Conservation (phyloP, 768 basidiomycete species). For the Cantharellus cinnabarinus region DNA sequence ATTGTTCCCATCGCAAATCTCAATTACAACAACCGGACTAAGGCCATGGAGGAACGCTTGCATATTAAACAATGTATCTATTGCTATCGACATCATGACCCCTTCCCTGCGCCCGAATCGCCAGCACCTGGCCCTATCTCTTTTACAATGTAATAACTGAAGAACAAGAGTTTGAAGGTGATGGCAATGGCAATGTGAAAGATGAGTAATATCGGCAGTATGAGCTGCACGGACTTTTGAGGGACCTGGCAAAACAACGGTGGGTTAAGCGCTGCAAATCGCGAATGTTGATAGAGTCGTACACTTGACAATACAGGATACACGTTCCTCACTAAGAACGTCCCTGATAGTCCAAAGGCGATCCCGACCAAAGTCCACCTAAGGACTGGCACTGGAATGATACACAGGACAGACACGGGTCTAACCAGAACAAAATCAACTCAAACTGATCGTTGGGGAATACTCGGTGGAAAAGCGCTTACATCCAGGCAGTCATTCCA, state of each 20-base stretch:
- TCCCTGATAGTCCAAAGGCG: conserved; percentile 65
- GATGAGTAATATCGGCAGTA: conserved; percentile 53
- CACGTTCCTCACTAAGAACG: conserved; percentile 65
- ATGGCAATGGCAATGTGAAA: conserved; percentile 69
- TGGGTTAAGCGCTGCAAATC: neutral
- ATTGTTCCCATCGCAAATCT: too few species aligned
- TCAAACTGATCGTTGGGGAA: neutral
- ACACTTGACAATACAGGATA: conserved; percentile 81
- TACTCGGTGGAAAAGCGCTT: neutral
- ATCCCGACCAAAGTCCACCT: conserved; percentile 62
- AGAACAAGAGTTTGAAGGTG: conserved; percentile 65
- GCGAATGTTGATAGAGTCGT: conserved; percentile 15
- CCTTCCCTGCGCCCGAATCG: neutral
- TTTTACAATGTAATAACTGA: conserved; percentile 32
- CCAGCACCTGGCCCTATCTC: conserved; percentile 16
- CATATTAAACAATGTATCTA: too few species aligned
- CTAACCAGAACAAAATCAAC: conserved; percentile 53
- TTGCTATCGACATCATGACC: too few species aligned
- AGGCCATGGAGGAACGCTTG: too few species aligned
- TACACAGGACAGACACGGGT: conserved; percentile 65
- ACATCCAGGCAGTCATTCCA: conserved; percentile 16
- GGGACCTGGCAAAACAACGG: conserved; percentile 35
- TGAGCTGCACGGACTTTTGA: conserved; percentile 63
- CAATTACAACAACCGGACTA: too few species aligned
- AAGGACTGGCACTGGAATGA: conserved; percentile 63